These are phyloP conservation scores for Didymella lethalis DNA, from an alignment of 2,329 filamentous ascomycete genomes.

Conservation along the genomic window DNA sequence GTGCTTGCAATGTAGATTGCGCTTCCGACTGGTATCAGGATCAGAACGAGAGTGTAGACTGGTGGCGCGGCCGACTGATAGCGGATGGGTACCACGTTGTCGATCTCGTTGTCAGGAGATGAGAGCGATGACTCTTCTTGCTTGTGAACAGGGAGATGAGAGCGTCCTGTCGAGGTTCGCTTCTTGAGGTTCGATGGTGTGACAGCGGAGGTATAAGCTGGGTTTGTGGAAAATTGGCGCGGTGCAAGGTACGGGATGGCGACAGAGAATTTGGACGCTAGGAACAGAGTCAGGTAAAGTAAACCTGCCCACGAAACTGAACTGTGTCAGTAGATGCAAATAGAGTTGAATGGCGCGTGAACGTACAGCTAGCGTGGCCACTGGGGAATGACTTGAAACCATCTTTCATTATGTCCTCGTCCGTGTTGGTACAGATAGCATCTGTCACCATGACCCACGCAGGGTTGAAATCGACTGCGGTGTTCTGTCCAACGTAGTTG, in stretches of 20 bases:
- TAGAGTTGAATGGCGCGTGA: too few relatives aligned
- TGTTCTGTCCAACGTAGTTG: constrained; percentile 55
- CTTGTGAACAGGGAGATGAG: constrained; percentile 36
- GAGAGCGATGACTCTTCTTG: constrained; percentile 35
- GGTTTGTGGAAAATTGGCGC: constrained; percentile 57
- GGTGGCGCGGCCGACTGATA: constrained; percentile 83
- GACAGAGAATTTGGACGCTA: constrained; percentile 82
- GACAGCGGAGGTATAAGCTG: constrained; percentile 58
- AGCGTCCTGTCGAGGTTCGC: constrained; percentile 14
- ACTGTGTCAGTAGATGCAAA: not conserved
- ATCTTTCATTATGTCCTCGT: constrained; percentile 71
- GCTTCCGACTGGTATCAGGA: constrained; percentile 73
- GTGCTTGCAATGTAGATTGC: constrained; percentile 85
- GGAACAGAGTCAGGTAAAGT: constrained; percentile 84
- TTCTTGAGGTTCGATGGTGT: constrained; percentile 44
- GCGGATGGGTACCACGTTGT: constrained; percentile 63
- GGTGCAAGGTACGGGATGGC: constrained; percentile 73
- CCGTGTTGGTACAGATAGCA: constrained; percentile 74
- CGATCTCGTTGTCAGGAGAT: constrained; percentile 29
- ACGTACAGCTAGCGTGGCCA: constrained; percentile 73
- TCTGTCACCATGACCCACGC: constrained; percentile 76
- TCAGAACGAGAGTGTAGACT: constrained; percentile 75
- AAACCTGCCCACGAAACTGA: constrained; percentile 77
- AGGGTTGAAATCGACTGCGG: constrained; percentile 55
- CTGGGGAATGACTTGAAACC: constrained; percentile 87